These are phyloP conservation scores for Plasmodium adleri DNA, from an alignment of 169 alveolate species.

Conservation along the genomic window DNA sequence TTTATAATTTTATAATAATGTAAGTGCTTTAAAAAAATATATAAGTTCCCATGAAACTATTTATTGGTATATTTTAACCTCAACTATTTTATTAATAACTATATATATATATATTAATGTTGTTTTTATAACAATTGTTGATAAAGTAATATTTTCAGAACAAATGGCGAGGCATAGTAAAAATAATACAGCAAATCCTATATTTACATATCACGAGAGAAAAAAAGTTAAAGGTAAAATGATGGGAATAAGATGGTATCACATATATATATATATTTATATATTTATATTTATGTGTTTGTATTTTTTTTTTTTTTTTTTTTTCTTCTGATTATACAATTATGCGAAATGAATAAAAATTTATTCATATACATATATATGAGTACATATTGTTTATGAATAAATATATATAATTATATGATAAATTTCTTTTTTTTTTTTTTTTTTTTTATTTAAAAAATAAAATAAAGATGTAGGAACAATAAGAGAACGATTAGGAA, in stretches of 20 bases:
- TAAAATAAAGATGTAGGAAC: conserved; percentile 87
- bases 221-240: conserved; percentile 85
- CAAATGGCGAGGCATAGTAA: conserved; percentile 94
- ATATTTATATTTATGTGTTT: neutral
- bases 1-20: no score
- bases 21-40: no score
- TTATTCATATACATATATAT: neutral
- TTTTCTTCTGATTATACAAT: neutral
- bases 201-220: conserved; percentile 93
- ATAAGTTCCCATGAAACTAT: no score
- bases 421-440: neutral
- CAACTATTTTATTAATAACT: no score
- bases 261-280: neutral
- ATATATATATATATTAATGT: no score
- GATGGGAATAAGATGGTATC: neutral
- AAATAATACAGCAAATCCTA: conserved; percentile 91
- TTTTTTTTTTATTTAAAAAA: neutral
- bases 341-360: neutral
- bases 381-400: neutral
- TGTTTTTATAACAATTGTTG: no score
- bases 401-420: neutral
- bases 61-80: no score
- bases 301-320: neutral
- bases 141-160: neutral
- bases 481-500: conserved; percentile 90